phyloP scores from a whole-genome alignment of 805 yeast genomes.

The Wickerhamiella kurtzmanii region DNA sequence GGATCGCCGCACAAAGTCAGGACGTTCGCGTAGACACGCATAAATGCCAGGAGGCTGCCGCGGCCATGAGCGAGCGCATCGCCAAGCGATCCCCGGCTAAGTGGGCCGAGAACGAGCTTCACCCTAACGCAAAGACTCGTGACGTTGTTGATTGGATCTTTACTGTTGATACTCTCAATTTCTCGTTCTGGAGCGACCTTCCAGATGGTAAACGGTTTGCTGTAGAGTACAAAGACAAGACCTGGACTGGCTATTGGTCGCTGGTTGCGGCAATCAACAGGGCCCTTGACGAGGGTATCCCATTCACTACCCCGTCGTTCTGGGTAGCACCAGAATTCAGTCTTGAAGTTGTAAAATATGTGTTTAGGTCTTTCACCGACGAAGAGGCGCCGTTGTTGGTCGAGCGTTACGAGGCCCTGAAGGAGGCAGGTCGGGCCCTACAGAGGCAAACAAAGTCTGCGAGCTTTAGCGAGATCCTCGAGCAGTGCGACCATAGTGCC shows the following conservation, averaged over 20 bases:
- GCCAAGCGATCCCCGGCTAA: slow-evolving; percentile 24
- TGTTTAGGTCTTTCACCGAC: slow-evolving; percentile 25
- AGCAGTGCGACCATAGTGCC: slow-evolving; percentile 24
- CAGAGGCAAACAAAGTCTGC: slow-evolving; percentile 2
- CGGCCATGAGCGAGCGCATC: slow-evolving; percentile 21
- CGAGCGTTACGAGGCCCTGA: slow-evolving; percentile 25
- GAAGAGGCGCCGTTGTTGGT: slow-evolving; percentile 27
- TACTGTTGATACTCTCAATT: slow-evolving; percentile 30
- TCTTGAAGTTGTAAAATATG: slow-evolving; percentile 15
- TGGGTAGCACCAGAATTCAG: slow-evolving; percentile 25
- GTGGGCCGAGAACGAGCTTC: slow-evolving; percentile 28
- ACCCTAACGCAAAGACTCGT: slow-evolving; percentile 19
- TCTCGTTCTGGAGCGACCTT: slow-evolving; percentile 32
- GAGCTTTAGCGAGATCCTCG: slow-evolving; percentile 20
- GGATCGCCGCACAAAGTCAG: not conserved
- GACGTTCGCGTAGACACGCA: slow-evolving; percentile 22
- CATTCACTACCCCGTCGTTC: slow-evolving; percentile 27
- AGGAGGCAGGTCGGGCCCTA: slow-evolving; percentile 27
- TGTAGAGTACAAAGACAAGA: slow-evolving; percentile 23
- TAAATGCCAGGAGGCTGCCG: slow-evolving; percentile 25
- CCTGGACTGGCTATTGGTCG: slow-evolving; percentile 35
- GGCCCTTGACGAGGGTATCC: slow-evolving; percentile 30
- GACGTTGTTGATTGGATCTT: slow-evolving; percentile 29
- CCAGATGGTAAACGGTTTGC: slow-evolving; percentile 25
- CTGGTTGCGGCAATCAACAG: slow-evolving; percentile 31